A percentile compares a stretch with the other conserved stretches of the same genome.
Evolutionary conservation across 2,329 filamentous ascomycete genomes (phyloP).

Genomic region (Aspergillus felis): DNA sequence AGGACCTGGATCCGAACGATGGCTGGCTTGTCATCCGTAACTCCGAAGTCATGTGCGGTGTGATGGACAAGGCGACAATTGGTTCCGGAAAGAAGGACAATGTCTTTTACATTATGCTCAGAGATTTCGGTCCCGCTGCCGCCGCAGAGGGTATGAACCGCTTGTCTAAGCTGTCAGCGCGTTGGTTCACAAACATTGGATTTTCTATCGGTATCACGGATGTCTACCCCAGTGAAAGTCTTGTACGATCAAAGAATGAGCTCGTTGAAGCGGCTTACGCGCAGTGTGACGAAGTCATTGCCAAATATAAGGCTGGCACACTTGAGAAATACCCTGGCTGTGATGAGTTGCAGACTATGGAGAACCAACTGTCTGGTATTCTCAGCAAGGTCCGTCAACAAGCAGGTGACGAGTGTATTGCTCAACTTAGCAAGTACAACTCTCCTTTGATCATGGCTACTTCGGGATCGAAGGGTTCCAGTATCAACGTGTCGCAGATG

Average conservation of each 20-base stretch:
- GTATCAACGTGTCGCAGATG: constrained; percentile 99
- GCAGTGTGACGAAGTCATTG: constrained; percentile 78
- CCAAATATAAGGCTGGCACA: constrained; percentile 72
- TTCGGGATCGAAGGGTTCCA: constrained; percentile 93
- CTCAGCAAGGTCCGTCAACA: constrained; percentile 87
- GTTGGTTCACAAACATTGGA: constrained; percentile 82
- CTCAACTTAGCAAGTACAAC: constrained; percentile 84
- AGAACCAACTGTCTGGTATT: constrained; percentile 85
- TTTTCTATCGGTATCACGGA: constrained; percentile 97
- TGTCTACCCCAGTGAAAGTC: constrained; percentile 73
- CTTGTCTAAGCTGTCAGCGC: constrained; percentile 81
- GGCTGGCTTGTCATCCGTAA: constrained; percentile 91
- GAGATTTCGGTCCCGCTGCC: constrained; percentile 88
- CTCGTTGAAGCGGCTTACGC: constrained; percentile 76
- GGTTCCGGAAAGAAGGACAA: constrained; percentile 97
- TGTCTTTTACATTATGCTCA: constrained; percentile 91
- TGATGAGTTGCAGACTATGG: constrained; percentile 85
- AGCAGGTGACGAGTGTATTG: constrained; percentile 86
- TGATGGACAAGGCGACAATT: constrained; percentile 98
- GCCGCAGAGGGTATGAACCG: constrained; percentile 92
- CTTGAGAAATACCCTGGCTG: constrained; percentile 84
- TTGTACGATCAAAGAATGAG: constrained; percentile 68
- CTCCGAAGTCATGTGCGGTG: constrained; percentile 94
- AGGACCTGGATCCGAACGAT: constrained; percentile 76
- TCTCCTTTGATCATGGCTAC: constrained; percentile 95